phyloP scores from a whole-genome alignment of 106 monocot species.

The Phalaenopsis aphrodite region DNA sequence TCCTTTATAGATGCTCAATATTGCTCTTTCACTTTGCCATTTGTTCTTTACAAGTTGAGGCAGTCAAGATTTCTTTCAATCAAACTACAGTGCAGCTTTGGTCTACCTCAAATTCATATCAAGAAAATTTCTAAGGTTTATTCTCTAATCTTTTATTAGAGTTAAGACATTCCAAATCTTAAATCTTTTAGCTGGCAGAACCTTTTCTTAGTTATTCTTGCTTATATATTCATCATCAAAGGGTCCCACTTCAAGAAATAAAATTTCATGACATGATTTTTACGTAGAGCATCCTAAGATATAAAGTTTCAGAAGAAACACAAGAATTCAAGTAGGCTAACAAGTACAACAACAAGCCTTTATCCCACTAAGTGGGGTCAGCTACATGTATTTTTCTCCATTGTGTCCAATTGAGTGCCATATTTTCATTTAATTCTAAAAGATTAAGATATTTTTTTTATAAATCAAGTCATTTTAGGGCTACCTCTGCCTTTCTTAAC shows the following conservation, averaged over 20 bases:
- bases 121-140: not conserved
- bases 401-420: no score
- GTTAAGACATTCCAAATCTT: not conserved
- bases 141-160: not conserved
- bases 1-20: not conserved
- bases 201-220: not conserved
- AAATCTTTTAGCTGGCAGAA: not conserved
- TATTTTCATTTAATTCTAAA: no score
- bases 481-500: no score
- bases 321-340: no score
- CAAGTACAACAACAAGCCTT: no score
- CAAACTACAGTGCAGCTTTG: not conserved
- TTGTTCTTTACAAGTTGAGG: not conserved
- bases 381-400: no score
- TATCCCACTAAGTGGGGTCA: no score
- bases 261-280: not conserved
- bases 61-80: not conserved
- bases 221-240: not conserved
- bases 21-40: not conserved
- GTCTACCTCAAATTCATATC: not conserved
- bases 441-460: no score
- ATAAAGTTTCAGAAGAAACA: no score
- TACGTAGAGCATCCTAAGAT: no score
- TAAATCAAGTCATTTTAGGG: no score
- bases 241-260: not conserved